Base-by-base conservation (phyloP, 1,284 basidiomycete species). In the Ganoderma meredithae region DNA sequence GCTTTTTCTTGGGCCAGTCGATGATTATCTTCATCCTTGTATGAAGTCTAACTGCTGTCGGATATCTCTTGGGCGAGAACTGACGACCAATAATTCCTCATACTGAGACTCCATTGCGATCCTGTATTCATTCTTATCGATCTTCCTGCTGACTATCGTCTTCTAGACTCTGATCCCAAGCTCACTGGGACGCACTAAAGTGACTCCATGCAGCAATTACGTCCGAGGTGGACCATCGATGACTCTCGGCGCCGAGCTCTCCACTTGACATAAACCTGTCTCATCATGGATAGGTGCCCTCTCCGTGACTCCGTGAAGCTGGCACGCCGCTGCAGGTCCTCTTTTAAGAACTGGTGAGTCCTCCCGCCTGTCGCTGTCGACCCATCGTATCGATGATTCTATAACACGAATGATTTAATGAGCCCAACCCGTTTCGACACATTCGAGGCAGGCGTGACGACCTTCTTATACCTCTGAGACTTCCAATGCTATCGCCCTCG, bases 341-440 rank as follows among this genome's bases (percentile, higher is more conserved):
- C 6, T 15, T 10, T 10, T 10, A 53, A 15, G 12, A 33, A 33
- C 19, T 15, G 56, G 69, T 66, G 65, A 68, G 64, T 68, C 17
- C 3, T 22, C 12, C 33, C 2, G 2, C n/a, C 19, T 12, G 10
- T 4, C 22, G 15, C 27, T 40, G 19, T n/a, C 40, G 3, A 6
- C 19, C 17, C 33, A 60, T 41, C n/a, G 3, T 59, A 70, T 76
- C 74, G 44, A 75, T 74, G 76, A 77, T 77, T 70, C 64, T 41
- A 63, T 10, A 72, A 55, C 60, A 70, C 63, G 69, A 72, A 71
- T 76, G 74, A 76, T 77, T 77, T 77, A 75, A 77, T 76, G 76
- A 76, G 75, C 70, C 76, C 75, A 74, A 77, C 71, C 65, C 62
- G 68, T 68, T 68, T 65, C 67, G 73, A 71, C 60, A 68, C 39